Conservation (phyloP, 768 basidiomycete genomes). For the Lactarius sp. region DNA sequence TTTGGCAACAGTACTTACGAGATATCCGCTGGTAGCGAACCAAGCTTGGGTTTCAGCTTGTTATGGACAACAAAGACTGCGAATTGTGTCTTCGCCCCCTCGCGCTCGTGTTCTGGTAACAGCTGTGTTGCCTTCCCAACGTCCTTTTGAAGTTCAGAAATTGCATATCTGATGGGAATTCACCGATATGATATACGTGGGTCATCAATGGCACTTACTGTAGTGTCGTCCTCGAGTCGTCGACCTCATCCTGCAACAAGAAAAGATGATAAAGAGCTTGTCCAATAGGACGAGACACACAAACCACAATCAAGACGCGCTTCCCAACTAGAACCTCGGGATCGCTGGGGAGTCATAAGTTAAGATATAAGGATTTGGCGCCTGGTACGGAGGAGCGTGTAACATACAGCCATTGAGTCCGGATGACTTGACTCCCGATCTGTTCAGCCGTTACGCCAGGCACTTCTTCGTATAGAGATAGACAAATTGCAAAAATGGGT, state of each 20-base stretch:
- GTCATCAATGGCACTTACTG: conserved; percentile 46
- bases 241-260: conserved; percentile 67
- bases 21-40: conserved; percentile 58
- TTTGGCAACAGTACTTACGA: conserved; percentile 42
- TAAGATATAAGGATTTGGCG: conserved; percentile 5
- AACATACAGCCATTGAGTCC: conserved; percentile 87
- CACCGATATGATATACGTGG: neutral
- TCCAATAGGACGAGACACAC: conserved; percentile 30
- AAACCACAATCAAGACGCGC: conserved; percentile 74
- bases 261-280: conserved; percentile 21
- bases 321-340: conserved; percentile 73
- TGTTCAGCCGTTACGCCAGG: conserved; percentile 68
- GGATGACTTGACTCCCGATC: conserved; percentile 78
- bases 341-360: conserved; percentile 39
- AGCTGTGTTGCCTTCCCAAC: conserved; percentile 64
- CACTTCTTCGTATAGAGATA: conserved; percentile 91
- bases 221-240: conserved; percentile 85
- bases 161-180: conserved; percentile 62
- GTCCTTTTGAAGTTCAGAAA: conserved; percentile 86
- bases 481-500: conserved; percentile 93
- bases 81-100: conserved; percentile 69
- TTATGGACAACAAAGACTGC: conserved; percentile 94
- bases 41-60: conserved; percentile 85
- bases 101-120: conserved; percentile 68
- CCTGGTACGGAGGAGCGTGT: conserved; percentile 3